These are phyloP conservation scores for Gynochthodes officinalis DNA, from an alignment of 257 asterid species.

Conservation along the genomic window DNA sequence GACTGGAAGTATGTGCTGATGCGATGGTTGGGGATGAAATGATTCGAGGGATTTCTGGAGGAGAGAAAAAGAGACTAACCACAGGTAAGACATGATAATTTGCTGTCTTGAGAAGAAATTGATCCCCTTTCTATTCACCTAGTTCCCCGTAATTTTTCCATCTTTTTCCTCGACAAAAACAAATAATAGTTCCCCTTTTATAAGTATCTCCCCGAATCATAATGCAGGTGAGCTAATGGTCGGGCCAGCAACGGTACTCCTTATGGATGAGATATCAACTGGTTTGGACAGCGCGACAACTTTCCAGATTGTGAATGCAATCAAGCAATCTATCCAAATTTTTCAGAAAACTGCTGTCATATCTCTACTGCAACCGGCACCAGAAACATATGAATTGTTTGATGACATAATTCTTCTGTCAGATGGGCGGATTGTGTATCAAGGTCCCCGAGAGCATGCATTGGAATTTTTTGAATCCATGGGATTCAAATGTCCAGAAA, in stretches of 20 bases:
- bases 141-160: too few relatives aligned
- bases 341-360: constrained; percentile 73
- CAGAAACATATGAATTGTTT: constrained; percentile 72
- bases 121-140: too few relatives aligned
- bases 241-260: constrained; percentile 82
- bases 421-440: constrained; percentile 72
- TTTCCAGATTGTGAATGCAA: constrained; percentile 69
- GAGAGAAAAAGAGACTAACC: constrained; percentile 79
- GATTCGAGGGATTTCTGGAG: constrained; percentile 91
- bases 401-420: constrained; percentile 84
- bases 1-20: constrained; percentile 58
- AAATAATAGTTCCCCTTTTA: too few relatives aligned
- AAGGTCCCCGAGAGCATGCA: constrained; percentile 74
- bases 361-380: constrained; percentile 91
- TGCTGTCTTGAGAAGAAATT: too few relatives aligned
- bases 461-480: constrained; percentile 63
- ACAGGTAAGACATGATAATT: constrained; percentile 36
- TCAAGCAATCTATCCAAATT: constrained; percentile 70
- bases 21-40: constrained; percentile 88
- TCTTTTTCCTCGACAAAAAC: too few relatives aligned
- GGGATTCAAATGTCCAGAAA: constrained; percentile 83
- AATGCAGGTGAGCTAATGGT: constrained; percentile 63
- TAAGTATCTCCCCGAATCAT: background rate
- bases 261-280: constrained; percentile 94
- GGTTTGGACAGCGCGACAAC: constrained; percentile 91